Conservation (phyloP, 139 green algal species). For the Chlorella sp. region DNA sequence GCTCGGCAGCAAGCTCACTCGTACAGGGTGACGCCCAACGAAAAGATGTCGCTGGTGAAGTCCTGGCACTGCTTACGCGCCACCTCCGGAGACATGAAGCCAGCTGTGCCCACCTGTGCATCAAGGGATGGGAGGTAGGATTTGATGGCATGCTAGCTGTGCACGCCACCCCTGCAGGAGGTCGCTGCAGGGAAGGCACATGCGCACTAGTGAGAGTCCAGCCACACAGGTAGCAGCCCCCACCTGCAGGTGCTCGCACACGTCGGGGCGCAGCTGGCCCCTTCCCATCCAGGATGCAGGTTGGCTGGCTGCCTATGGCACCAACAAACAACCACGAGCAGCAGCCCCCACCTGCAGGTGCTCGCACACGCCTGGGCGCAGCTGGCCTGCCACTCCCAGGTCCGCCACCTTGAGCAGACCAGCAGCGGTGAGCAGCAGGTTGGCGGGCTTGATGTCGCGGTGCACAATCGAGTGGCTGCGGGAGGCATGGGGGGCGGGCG, state of each 20-base stretch:
- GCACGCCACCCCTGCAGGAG: no score
- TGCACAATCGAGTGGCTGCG: not conserved
- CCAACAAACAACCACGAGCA: no score
- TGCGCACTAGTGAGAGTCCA: no score
- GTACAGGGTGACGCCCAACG: not conserved
- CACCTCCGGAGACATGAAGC: not conserved
- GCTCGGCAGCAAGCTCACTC: no score
- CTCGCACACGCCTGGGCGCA: not conserved
- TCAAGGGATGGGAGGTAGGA: not conserved
- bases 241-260: not conserved
- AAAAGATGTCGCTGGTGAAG: not conserved
- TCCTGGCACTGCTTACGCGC: not conserved
- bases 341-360: not conserved
- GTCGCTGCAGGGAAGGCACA: no score
- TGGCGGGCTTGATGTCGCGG: constrained; percentile 9
- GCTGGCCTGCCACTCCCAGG: not conserved
- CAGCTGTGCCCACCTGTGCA: not conserved
- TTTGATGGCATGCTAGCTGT: no score
- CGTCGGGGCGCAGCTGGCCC: not conserved
- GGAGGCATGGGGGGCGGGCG: no score
- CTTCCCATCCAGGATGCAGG: no score
- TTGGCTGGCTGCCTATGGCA: no score
- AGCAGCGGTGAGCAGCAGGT: not conserved
- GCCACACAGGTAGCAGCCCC: not conserved
- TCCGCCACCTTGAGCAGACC: not conserved